These are phyloP conservation scores for Acer campestre DNA, from an alignment of 345 rosid genomes.

Conservation along the genomic window DNA sequence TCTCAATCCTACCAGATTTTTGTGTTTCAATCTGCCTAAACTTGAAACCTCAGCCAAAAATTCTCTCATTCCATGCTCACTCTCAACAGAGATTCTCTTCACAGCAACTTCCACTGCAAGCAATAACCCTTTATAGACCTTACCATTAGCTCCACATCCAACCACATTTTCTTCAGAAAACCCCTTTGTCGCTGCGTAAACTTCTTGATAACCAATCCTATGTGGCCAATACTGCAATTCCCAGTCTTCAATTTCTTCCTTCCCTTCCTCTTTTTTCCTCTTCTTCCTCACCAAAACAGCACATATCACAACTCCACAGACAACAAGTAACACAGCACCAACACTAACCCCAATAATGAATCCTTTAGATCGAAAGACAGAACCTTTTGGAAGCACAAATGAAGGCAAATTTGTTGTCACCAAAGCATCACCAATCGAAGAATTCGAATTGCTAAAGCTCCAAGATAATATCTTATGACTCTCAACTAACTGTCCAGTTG, in stretches of 20 bases:
- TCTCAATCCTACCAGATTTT: slow-evolving; percentile 33
- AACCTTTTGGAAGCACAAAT: slow-evolving; percentile 26
- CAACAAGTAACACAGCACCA: slow-evolving; percentile 14
- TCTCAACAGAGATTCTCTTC: slow-evolving; percentile 27
- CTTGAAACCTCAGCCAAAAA: slow-evolving; percentile 36
- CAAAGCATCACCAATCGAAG: slow-evolving; percentile 31
- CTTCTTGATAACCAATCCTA: slow-evolving; percentile 26
- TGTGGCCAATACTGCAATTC: slow-evolving; percentile 47
- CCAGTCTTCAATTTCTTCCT: slow-evolving; percentile 35
- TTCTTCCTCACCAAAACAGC: slow-evolving; percentile 13
- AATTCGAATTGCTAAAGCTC: slow-evolving; percentile 33
- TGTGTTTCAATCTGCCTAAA: slow-evolving; percentile 36
- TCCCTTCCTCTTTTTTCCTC: slow-evolving; percentile 13
- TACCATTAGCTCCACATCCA: slow-evolving; percentile 41
- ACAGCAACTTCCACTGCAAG: slow-evolving; percentile 25
- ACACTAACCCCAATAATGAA: slow-evolving; percentile 29
- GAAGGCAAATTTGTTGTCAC: slow-evolving; percentile 35
- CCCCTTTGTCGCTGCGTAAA: slow-evolving; percentile 28
- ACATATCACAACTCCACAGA: slow-evolving; percentile 16
- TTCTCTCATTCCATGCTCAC: slow-evolving; percentile 27
- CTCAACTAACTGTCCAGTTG: slow-evolving; percentile 33
- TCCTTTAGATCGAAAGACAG: slow-evolving; percentile 30
- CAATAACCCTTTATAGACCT: slow-evolving; percentile 33
- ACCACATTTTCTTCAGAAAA: slow-evolving; percentile 36
- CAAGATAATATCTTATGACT: slow-evolving; percentile 35